Evolutionary conservation across 371 early-diverging fungal species (phyloP), one percentile per base, ranked within the genome.

Genomic region (Haplosporangium sp.): DNA sequence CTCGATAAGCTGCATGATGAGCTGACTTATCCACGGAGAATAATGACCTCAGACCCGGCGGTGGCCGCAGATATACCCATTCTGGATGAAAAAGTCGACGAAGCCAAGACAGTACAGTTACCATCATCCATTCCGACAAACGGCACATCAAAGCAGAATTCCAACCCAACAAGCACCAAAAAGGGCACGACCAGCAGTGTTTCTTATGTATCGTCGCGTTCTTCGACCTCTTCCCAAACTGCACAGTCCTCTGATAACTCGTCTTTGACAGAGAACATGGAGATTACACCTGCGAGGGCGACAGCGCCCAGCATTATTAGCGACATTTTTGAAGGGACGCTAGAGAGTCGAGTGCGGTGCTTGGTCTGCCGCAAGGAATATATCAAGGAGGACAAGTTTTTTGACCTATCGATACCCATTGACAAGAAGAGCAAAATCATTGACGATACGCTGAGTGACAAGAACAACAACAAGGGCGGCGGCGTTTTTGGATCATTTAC

Each of bases 361-460:
- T 42, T 75, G 48, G 62, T 41, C 16, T 90, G 90, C 59, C 69
- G 72, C 41, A 72, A 72, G 74, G 87, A 77, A 45, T 77, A 77
- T 42, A 77, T 77, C 62, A 77, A 77, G 55, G 79, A 77, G 50
- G 79, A 89, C 51, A 79, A 82, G 14, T 84, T 83, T 60, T 73
- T 85, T 57, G 83, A 80, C 66, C 59, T 89, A 21, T 81, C 86
- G 6, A 76, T 87, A 59, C 81, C 86, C 6, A 84, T 89, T 50
- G 86, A 85, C 51, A 64, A 72, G 38, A 68, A 80, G 67, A 76
- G 57, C 52, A 77, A 67, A 57, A 67, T 68, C 6, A 72, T 67
- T 21, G 67, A 74, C 14, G 75, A 81, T 29, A 65, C 48, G 1
- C 52, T 36, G 2, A 46, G 50, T 10, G 68, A 72, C 10, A 67